Evolutionary conservation across 768 basidiomycete species (phyloP).

Genomic region (Suillus alpinus): DNA sequence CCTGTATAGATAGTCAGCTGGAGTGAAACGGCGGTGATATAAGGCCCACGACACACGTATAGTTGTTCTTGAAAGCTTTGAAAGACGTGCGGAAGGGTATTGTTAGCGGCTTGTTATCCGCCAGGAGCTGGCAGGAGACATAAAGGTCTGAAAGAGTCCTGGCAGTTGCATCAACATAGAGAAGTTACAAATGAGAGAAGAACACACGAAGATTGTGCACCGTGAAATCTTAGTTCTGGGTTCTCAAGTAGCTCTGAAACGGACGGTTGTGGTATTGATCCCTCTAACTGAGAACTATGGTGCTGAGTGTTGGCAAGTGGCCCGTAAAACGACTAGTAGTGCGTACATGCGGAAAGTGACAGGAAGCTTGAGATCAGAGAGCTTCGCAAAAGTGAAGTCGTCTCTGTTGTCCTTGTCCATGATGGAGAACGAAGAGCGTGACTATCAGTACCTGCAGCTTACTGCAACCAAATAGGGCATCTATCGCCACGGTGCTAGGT

Average conservation of each 20-base stretch:
- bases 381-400: slow-evolving; percentile 90
- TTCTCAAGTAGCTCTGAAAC: slow-evolving; percentile 82
- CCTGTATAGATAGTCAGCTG: slow-evolving; percentile 33
- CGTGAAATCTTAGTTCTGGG: slow-evolving; percentile 80
- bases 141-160: slow-evolving; percentile 91
- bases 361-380: slow-evolving; percentile 84
- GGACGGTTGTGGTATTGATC: slow-evolving; percentile 63
- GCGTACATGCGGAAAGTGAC: slow-evolving; percentile 82
- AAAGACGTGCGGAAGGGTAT: slow-evolving; percentile 90
- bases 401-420: slow-evolving; percentile 71
- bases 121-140: slow-evolving; percentile 87
- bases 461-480: too few relatives aligned
- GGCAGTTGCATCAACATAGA: slow-evolving; percentile 29
- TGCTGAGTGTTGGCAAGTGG: background rate
- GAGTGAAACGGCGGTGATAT: background rate
- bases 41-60: slow-evolving; percentile 49
- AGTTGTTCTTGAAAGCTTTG: slow-evolving; percentile 85
- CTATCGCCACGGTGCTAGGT: too few relatives aligned
- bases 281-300: slow-evolving; percentile 80
- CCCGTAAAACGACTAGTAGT: background rate
- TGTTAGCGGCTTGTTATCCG: slow-evolving; percentile 90
- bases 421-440: background rate
- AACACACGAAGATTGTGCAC: slow-evolving; percentile 71
- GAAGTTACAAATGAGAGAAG: slow-evolving; percentile 14
- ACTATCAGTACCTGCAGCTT: too few relatives aligned